Percentiles rank a stretch among this genome's conserved stretches.
Conservation (phyloP, 129 eudicot species). For the Flaveria robusta region DNA sequence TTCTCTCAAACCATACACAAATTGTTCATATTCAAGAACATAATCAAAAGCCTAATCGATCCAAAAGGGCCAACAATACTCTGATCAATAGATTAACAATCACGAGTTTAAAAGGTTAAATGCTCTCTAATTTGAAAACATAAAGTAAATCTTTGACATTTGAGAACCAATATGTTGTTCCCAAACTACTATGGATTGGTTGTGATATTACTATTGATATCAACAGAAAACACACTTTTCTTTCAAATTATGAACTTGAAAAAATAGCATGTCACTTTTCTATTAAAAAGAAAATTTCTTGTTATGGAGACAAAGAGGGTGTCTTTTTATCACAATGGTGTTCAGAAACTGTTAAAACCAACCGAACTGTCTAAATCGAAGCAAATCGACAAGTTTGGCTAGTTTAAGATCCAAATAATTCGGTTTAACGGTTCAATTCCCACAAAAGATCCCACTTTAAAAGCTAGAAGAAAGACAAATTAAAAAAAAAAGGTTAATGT, state of each 20-base stretch:
- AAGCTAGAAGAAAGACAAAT: neutral
- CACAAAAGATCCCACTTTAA: neutral
- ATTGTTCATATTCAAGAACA: too few species aligned
- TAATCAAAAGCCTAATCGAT: too few species aligned
- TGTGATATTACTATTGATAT: neutral
- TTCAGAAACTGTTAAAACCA: neutral
- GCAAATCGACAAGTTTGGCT: neutral
- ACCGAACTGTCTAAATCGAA: neutral
- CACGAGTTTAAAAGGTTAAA: neutral
- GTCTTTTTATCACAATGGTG: neutral
- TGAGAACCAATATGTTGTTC: too few species aligned
- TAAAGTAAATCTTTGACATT: conserved; percentile 9
- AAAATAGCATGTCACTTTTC: neutral
- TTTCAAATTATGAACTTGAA: neutral
- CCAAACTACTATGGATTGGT: neutral
- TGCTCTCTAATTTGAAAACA: neutral
- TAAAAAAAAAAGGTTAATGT: neutral
- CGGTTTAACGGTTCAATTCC: neutral
- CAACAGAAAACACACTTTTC: neutral
- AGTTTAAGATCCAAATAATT: neutral
- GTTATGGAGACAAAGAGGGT: neutral
- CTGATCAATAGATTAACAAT: neutral
- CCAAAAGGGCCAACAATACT: too few species aligned
- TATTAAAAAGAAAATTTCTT: neutral
- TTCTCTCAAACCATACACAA: too few species aligned